These are phyloP conservation scores for Dichomitus squalens DNA, from an alignment of 1,284 basidiomycete species.

Conservation along the genomic window DNA sequence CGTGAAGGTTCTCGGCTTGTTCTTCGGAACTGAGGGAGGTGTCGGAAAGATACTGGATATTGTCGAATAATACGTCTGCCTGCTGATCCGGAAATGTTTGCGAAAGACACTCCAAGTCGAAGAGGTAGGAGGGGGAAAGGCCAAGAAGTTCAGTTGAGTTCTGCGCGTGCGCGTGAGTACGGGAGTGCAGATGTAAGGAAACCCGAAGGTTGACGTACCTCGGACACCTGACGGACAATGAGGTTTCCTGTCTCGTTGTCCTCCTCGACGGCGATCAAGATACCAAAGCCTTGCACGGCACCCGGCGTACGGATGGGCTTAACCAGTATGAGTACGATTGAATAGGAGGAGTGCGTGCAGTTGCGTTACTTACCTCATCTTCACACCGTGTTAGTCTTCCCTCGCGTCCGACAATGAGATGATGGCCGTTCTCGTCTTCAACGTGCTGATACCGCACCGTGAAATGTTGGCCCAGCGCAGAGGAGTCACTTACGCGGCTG, in stretches of 20 bases:
- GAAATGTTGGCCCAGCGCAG: constrained; percentile 34
- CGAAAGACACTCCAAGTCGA: constrained; percentile 78
- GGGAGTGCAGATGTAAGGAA: neutral
- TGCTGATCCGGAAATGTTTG: constrained; percentile 73
- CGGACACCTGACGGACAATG: constrained; percentile 80
- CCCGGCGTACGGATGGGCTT: constrained; percentile 86
- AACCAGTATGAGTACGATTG: neutral
- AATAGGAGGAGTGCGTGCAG: neutral
- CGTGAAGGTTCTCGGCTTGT: constrained; percentile 60
- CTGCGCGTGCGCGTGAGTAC: constrained; percentile 33
- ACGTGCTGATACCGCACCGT: constrained; percentile 72
- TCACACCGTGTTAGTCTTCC: constrained; percentile 74
- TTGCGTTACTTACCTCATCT: constrained; percentile 66
- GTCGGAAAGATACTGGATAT: constrained; percentile 69
- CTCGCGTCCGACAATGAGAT: constrained; percentile 75
- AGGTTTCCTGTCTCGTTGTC: constrained; percentile 60
- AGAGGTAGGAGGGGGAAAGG: constrained; percentile 77
- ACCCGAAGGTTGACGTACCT: constrained; percentile 51
- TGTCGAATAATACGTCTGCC: constrained; percentile 77
- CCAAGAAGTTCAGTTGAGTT: constrained; percentile 75
- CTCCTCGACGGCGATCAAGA: constrained; percentile 78
- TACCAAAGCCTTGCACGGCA: constrained; percentile 85
- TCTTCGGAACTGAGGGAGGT: constrained; percentile 49
- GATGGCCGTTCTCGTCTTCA: constrained; percentile 71
- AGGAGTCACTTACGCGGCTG: constrained; percentile 14